These are phyloP conservation scores for Apostasia ramifera DNA, from an alignment of 106 monocot genomes.

Conservation along the genomic window DNA sequence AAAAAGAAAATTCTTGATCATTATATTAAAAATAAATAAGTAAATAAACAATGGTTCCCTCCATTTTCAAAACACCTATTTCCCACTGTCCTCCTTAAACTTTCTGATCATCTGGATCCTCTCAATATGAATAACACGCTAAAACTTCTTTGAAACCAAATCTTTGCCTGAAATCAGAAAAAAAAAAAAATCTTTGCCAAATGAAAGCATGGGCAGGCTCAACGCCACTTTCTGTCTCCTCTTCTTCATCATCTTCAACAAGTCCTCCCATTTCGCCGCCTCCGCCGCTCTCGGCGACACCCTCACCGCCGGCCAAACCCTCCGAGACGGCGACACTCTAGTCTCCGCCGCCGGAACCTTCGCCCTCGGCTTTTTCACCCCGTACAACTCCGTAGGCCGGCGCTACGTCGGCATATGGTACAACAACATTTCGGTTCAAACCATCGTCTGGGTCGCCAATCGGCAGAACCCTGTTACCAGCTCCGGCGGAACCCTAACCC, in stretches of 20 bases:
- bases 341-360: constrained; percentile 6
- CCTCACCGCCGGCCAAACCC: not conserved
- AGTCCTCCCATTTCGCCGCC: no score
- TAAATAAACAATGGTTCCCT: not conserved
- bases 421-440: constrained; percentile 8
- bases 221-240: not conserved
- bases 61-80: no score
- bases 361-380: constrained; percentile 15
- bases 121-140: not conserved
- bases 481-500: not conserved
- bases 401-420: constrained; percentile 13
- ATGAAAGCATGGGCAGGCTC: not conserved
- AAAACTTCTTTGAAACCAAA: not conserved
- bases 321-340: not conserved
- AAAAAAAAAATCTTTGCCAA: not conserved
- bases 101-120: no score
- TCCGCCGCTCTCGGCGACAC: no score
- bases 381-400: not conserved
- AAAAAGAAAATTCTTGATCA: not conserved
- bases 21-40: not conserved
- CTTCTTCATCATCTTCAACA: not conserved
- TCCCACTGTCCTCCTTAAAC: no score
- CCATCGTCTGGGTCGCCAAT: constrained; percentile 19
- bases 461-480: not conserved
- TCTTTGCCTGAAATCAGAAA: not conserved